These are phyloP conservation scores for Oryza glaberrima DNA, from an alignment of 176 grass and related monocot species.

Conservation along the genomic window DNA sequence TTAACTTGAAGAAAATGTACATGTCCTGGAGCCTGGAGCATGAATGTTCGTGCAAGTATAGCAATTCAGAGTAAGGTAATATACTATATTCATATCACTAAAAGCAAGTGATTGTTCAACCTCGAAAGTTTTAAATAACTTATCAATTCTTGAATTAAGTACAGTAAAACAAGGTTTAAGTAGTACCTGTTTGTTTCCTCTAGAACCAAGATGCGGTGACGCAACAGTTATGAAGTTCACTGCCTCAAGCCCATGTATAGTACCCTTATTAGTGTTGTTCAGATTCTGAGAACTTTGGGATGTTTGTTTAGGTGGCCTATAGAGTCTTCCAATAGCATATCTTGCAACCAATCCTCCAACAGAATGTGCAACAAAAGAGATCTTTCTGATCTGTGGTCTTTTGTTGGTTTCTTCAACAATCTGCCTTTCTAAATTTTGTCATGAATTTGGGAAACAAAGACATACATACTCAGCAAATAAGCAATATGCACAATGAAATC, in stretches of 20 bases:
- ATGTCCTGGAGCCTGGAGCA: not conserved
- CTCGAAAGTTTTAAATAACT: not conserved
- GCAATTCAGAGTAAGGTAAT: not conserved
- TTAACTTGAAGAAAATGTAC: conserved; percentile 14
- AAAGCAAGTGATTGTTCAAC: conserved; percentile 8
- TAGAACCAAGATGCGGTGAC: conserved; percentile 95
- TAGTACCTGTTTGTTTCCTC: conserved; percentile 88
- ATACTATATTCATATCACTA: not conserved
- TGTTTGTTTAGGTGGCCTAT: conserved; percentile 52
- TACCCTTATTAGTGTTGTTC: conserved; percentile 41
- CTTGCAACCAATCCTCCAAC: conserved; percentile 93
- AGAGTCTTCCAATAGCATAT: conserved; percentile 92
- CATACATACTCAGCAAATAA: conserved; percentile 24
- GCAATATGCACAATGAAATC: conserved; percentile 29
- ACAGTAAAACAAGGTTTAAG: not conserved
- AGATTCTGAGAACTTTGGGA: conserved; percentile 40
- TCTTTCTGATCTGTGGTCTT: conserved; percentile 70
- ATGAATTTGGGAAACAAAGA: conserved; percentile 32
- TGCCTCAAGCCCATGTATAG: conserved; percentile 77
- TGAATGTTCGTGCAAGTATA: not conserved
- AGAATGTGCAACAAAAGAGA: conserved; percentile 97
- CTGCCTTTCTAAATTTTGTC: conserved; percentile 55
- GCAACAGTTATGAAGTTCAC: conserved; percentile 94
- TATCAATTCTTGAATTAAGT: conserved; percentile 8
- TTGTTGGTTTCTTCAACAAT: conserved; percentile 68